Base-by-base conservation (phyloP, 768 basidiomycete species). In the Serendipita sp. region DNA sequence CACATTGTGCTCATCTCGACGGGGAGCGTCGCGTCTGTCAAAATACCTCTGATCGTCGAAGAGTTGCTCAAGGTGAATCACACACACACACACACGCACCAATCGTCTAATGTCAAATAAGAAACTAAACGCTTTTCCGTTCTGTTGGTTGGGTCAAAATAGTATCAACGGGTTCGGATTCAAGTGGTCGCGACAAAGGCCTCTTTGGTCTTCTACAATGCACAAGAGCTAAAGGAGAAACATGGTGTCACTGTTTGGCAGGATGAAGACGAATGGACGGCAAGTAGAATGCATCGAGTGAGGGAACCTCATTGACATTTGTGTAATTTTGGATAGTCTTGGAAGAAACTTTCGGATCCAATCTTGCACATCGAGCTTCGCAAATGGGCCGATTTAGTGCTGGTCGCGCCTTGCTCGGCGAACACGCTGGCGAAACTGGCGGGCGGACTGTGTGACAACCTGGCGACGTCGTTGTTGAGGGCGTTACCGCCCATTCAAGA, bases 361-460 rank as follows among this genome's bases (percentile, higher is more conserved):
- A 95, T 98, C 62, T 78, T 97, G 28, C 96, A 99, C 72, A 98
- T 98, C 63, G 93, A 99, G 74, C 82, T 96, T 2, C 75, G 92
- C 34, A 76, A 85, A 51, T 98, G 96, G 96, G 93, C 95, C 50
- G 93, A 99, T 69, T 74, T 97, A 60, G 93, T 98, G 60, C 84
- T 99, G 53, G 80, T 99, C 56, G 91, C 91, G 0, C 96, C 96
- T 0, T 97, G 93, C 69, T 93, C 91, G 0, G 94, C 95, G n/a
- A 97, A 96, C 72, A 94, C 92, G 1, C 80, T 99, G 20, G 82
- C 92, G 7, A 98, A 98, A 74, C 86, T 99, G 61, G 88, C 92
- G 0, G 78, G 82, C 43, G 94, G 96, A 0, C 67, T 83, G 0
- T 96, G 92, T 69, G 95, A 98, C 69, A 95, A 97, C 70, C 82